Base-by-base conservation (phyloP, 257 asterid species). In the Solanum paucissectum region DNA sequence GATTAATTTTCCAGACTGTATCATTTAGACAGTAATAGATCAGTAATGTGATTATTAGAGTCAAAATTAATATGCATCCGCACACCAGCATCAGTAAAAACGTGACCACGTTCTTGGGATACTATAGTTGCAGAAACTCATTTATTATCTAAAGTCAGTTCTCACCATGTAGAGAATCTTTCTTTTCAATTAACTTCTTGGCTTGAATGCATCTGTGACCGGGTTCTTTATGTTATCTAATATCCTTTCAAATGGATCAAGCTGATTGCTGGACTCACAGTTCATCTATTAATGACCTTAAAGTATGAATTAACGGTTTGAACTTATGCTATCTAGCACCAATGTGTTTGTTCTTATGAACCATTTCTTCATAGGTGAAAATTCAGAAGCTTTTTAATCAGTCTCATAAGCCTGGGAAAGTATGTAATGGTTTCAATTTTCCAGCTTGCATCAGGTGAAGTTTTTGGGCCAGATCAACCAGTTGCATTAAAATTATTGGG, bases 391-490 rank as follows among this genome's bases (percentile, higher is more conserved):
- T 32, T 32, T 33, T 71, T 33, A 71, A 14, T 16, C 77, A 71
- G 25, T 32, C 42, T 29, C n/a, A 71, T 71, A 71, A 71, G 25
- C 44, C 14, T 33, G 2, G 4, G 79, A 72, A 71, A 71, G 40
- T 23, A 84, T 3, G 42, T 38, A 36, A 72, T 86, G 73, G 4
- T 60, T 82, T 86, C 85, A 52, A 68, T 87, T 84, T 86, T 84
- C 89, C 40, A 94, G 98, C 94, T 95, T 88, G 98, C 98, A 62
- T 89, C 97, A 52, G 99, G 99, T 5, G 98, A 95, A 91, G 98
- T 95, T 84, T 94, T 97, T 83, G 99, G 99, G 72, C 93, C 92
- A 44, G 95, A 97, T 88, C 99, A 97, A 90, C 99, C 99, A 14
- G 89, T 97, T 83, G 98, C 99, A 16, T 90, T 97, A 37, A 97